A percentile compares a stretch with the other conserved stretches of the same genome.
Conservation (phyloP, 352 stramenopile genomes). For the Phytopythium cucurbitacearum region DNA sequence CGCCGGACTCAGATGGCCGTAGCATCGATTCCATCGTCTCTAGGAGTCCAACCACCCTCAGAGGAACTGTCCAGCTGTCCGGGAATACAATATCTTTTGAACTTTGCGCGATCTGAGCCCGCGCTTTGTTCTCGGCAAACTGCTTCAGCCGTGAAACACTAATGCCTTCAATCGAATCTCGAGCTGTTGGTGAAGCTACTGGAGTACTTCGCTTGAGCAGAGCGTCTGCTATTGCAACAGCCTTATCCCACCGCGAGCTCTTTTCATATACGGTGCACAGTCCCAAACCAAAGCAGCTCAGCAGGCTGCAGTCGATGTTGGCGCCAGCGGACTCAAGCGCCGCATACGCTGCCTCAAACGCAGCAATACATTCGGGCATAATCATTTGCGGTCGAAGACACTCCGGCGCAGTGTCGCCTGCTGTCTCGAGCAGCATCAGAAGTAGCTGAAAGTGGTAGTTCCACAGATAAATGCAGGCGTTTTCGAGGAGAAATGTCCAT, state of each 20-base stretch:
- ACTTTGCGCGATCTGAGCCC: constrained; percentile 62
- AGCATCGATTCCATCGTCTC: constrained; percentile 44
- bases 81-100: constrained; percentile 52
- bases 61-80: constrained; percentile 20
- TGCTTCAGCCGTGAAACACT: constrained; percentile 42
- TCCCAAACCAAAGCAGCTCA: constrained; percentile 44
- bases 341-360: constrained; percentile 52
- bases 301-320: constrained; percentile 31
- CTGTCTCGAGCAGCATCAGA: constrained; percentile 27
- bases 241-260: constrained; percentile 40
- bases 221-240: constrained; percentile 32
- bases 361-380: constrained; percentile 50
- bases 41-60: constrained; percentile 53
- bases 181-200: neutral
- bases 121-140: constrained; percentile 65
- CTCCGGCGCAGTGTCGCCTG: neutral
- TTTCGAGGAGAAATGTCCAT: constrained; percentile 72
- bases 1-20: constrained; percentile 7
- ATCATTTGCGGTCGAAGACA: constrained; percentile 35
- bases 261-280: constrained; percentile 55
- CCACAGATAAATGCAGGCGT: constrained; percentile 85
- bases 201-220: constrained; percentile 53
- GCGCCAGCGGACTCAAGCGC: constrained; percentile 29
- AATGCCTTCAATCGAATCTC: neutral
- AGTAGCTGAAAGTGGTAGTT: constrained; percentile 91